Conservation (phyloP, 768 basidiomycete genomes). For the Phaeotremella skinneri region DNA sequence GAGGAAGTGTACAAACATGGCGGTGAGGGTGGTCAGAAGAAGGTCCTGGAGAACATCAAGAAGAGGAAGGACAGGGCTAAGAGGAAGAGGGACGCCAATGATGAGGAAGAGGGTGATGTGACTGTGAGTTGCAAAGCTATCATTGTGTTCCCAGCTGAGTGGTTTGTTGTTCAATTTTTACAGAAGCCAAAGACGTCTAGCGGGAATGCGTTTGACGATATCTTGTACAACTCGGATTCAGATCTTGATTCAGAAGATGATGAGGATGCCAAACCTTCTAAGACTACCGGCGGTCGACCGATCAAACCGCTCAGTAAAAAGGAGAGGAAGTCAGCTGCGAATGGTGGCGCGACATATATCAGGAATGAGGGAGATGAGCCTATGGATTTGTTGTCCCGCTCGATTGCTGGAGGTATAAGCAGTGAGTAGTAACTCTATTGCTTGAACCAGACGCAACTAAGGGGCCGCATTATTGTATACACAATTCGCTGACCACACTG, state of each 20-base stretch:
- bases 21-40: conserved; percentile 75
- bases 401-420: conserved; percentile 53
- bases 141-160: neutral
- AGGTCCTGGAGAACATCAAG: conserved; percentile 89
- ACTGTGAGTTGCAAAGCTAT: conserved; percentile 51
- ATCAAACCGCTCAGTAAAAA: conserved; percentile 31
- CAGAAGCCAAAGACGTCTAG: conserved; percentile 60
- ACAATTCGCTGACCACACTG: neutral
- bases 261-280: conserved; percentile 36
- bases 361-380: conserved; percentile 88
- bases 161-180: neutral
- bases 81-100: conserved; percentile 66
- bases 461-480: neutral
- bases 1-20: conserved; percentile 68
- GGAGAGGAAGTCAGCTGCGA: conserved; percentile 47
- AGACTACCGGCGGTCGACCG: conserved; percentile 9
- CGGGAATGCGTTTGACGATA: conserved; percentile 94
- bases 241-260: conserved; percentile 65
- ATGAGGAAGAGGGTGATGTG: conserved; percentile 58
- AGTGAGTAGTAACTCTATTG: conserved; percentile 32
- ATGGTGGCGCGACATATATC: conserved; percentile 64
- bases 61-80: conserved; percentile 93
- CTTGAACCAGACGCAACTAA: neutral
- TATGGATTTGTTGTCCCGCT: conserved; percentile 84
- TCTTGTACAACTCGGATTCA: conserved; percentile 93